A percentile compares a stretch with the other conserved stretches of the same genome.
Conservation (phyloP, 2,329 filamentous ascomycete genomes). For the Xylariaceae sp. region DNA sequence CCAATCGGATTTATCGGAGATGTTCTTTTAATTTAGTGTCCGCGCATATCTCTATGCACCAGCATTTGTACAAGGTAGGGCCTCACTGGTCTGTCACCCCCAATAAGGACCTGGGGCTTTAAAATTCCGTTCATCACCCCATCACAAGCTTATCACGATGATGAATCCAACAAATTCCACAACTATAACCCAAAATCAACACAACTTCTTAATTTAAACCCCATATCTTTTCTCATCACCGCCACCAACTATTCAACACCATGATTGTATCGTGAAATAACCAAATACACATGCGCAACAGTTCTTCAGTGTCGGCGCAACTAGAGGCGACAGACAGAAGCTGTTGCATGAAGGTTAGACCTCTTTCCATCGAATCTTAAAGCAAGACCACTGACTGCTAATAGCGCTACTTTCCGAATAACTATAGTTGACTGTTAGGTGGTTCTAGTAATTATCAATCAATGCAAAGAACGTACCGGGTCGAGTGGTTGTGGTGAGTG, state of each 20-base stretch:
- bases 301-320: not conserved
- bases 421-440: not conserved
- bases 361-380: not conserved
- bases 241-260: conserved; percentile 5
- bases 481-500: not conserved
- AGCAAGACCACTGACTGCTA: conserved; percentile 1
- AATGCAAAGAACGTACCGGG: not conserved
- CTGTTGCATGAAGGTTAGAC: conserved; percentile 4
- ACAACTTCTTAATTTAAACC: conserved; percentile 1
- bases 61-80: too few species aligned
- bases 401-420: not conserved
- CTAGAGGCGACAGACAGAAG: conserved; percentile 4
- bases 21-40: too few species aligned
- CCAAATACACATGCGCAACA: not conserved
- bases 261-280: not conserved
- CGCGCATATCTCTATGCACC: too few species aligned
- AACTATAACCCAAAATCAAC: not conserved
- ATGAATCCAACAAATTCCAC: too few species aligned
- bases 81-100: too few species aligned
- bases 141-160: conserved; percentile 8
- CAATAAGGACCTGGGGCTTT: too few species aligned
- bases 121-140: too few species aligned
- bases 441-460: not conserved
- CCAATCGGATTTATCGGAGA: too few species aligned
- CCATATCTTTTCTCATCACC: not conserved